Evolutionary conservation across 768 basidiomycete species (phyloP), one percentile per base, ranked within the genome.

Genomic region (Panaeolus cyanescens): DNA sequence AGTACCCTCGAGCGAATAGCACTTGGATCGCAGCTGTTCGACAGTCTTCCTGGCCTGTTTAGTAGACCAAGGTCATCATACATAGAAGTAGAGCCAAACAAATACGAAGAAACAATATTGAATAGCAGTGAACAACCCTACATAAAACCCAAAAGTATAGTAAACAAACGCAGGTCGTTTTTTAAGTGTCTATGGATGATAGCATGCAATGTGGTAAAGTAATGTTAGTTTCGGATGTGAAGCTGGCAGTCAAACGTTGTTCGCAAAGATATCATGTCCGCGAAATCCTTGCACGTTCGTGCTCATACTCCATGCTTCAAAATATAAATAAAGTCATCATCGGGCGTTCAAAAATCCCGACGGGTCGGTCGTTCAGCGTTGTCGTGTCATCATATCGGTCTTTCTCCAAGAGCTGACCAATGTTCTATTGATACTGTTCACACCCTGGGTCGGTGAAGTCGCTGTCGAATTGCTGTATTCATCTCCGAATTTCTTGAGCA

Each of bases 361-460:
- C n/a, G 10, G 39, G 39, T 50, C 45, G 15, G 7, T 39, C n/a
- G 15, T n/a, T 39, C 37, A 50, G 25, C 45, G 31, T 8, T 50
- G 45, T 28, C 31, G 19, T 15, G 79, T 77, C 25, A 73, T 63
- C 20, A 64, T 65, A 59, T 80, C 78, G 30, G 80, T 74, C 6
- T 78, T 72, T 60, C 72, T 78, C 79, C 80, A 82, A 62, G 70
- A 74, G 53, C 71, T 75, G 30, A 82, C 70, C 55, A 82, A 62
- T 28, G 77, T 79, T 22, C 78, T 71, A 28, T 74, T 71, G 58
- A 82, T 68, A 55, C 76, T 78, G 28, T 70, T 66, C 50, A 77
- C 66, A 10, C 80, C 80, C 62, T 8, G 56, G 61, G 31, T 68
- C 3, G 72, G 69, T 13, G 63, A 66, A 17, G 70, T 70, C 9